Conservation (phyloP, 2,329 filamentous ascomycete genomes). For the Westerdykella ornata region DNA sequence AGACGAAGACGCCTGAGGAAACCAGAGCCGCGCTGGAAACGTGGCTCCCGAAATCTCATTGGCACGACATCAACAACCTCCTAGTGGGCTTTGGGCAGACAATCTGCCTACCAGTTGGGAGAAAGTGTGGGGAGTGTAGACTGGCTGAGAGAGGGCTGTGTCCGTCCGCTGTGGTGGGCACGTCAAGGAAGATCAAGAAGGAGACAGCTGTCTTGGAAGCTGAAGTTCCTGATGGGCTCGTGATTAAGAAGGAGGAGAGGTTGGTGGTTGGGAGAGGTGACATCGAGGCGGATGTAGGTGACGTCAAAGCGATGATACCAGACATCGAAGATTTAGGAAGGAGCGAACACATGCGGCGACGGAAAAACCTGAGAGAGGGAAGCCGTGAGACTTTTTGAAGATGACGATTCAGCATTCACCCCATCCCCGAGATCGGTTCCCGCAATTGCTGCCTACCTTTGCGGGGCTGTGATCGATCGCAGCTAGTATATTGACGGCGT, state of each 20-base stretch:
- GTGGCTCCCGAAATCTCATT: slow-evolving; percentile 78
- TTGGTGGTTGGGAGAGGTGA: slow-evolving; percentile 12
- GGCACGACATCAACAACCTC: slow-evolving; percentile 88
- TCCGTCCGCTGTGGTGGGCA: slow-evolving; percentile 43
- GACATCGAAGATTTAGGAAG: slow-evolving; percentile 34
- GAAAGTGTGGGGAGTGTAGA: slow-evolving; percentile 79
- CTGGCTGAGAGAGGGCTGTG: slow-evolving; percentile 72
- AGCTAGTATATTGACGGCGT: background rate
- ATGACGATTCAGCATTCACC: background rate
- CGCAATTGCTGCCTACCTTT: background rate
- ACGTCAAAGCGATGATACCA: slow-evolving; percentile 12
- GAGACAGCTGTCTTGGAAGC: slow-evolving; percentile 32
- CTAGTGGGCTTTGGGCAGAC: slow-evolving; percentile 85
- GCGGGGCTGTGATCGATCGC: slow-evolving; percentile 1
- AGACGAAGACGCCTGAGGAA: slow-evolving; percentile 73
- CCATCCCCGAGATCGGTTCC: background rate
- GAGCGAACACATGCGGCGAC: slow-evolving; percentile 4
- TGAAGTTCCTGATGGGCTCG: slow-evolving; percentile 27
- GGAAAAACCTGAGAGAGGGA: background rate
- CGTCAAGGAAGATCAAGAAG: slow-evolving; percentile 49
- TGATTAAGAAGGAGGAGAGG: slow-evolving; percentile 16
- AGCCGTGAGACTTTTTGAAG: background rate
- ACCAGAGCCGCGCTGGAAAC: slow-evolving; percentile 67
- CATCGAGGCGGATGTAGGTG: slow-evolving; percentile 22
- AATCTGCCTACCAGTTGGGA: slow-evolving; percentile 72